phyloP scores from a whole-genome alignment of 1,139 yeast genomes.

The Candida sanyaensis region DNA sequence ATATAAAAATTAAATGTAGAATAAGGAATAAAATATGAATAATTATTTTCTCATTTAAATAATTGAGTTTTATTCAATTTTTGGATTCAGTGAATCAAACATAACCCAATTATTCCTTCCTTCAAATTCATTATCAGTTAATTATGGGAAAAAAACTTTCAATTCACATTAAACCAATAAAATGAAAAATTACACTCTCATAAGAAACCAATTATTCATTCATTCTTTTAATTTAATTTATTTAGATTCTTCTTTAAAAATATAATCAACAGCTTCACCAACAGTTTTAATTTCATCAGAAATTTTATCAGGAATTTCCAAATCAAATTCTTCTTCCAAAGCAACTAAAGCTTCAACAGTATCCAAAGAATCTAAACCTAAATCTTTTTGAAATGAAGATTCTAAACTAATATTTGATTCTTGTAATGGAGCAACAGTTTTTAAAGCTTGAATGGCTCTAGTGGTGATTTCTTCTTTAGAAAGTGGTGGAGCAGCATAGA shows the following conservation, averaged over 20 bases:
- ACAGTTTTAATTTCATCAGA: slow-evolving; percentile 71
- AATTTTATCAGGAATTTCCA: slow-evolving; percentile 68
- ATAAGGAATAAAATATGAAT: no score
- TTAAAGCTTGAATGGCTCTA: slow-evolving; percentile 52
- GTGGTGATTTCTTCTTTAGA: slow-evolving; percentile 48
- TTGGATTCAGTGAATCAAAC: no score
- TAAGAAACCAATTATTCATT: no score
- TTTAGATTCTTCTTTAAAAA: slow-evolving; percentile 46
- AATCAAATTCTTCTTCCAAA: slow-evolving; percentile 71
- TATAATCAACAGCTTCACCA: slow-evolving; percentile 67
- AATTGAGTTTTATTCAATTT: no score
- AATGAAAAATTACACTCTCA: no score
- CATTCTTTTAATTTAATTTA: not conserved
- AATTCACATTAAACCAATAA: no score
- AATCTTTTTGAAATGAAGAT: slow-evolving; percentile 59
- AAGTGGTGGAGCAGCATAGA: slow-evolving; percentile 51
- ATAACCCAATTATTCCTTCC: no score
- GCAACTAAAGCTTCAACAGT: slow-evolving; percentile 73
- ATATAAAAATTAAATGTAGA: no score
- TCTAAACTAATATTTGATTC: slow-evolving; percentile 45
- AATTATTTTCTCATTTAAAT: no score
- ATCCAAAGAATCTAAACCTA: slow-evolving; percentile 71
- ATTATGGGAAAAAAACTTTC: no score
- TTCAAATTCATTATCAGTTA: no score
- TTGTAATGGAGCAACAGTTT: slow-evolving; percentile 53